phyloP scores from a whole-genome alignment of 306 rosid species.

The Pterocarpus santalinus region DNA sequence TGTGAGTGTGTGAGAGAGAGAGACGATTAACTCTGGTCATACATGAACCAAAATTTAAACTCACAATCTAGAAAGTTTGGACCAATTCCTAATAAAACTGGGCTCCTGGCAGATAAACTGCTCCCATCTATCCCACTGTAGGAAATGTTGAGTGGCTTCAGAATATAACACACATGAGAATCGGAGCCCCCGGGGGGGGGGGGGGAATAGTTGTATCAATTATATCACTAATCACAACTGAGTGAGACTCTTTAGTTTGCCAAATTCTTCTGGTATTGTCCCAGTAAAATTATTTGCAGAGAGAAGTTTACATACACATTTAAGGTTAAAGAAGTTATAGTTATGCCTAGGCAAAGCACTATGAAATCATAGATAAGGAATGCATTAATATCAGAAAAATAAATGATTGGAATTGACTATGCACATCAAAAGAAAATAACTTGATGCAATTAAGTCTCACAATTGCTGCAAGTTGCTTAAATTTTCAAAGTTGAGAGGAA shows the following conservation, averaged over 20 bases:
- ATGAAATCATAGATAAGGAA: no score
- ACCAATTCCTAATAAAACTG: constrained; percentile 76
- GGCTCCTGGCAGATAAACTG: constrained; percentile 68
- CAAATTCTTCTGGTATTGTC: constrained; percentile 65
- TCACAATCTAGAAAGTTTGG: constrained; percentile 59
- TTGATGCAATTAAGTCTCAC: no score
- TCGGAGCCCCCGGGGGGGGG: no score
- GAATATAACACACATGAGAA: background rate
- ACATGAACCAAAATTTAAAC: constrained; percentile 43
- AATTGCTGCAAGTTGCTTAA: no score
- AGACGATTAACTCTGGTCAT: background rate
- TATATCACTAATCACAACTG: constrained; percentile 64
- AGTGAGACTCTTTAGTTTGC: constrained; percentile 61
- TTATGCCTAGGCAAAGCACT: no score
- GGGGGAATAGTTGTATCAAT: background rate
- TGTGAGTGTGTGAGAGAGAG: no score
- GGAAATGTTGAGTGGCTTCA: constrained; percentile 25
- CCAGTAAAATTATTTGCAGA: constrained; percentile 71
- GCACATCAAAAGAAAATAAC: no score
- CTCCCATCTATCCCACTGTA: constrained; percentile 80
- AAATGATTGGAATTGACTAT: no score
- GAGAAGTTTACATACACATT: constrained; percentile 53
- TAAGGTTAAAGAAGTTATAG: no score
- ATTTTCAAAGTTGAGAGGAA: no score
- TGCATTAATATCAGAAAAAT: no score